Evolutionary conservation across 2,329 filamentous ascomycete species (phyloP), one percentile per base, ranked within the genome.

Genomic region (Colletotrichum limetticola): DNA sequence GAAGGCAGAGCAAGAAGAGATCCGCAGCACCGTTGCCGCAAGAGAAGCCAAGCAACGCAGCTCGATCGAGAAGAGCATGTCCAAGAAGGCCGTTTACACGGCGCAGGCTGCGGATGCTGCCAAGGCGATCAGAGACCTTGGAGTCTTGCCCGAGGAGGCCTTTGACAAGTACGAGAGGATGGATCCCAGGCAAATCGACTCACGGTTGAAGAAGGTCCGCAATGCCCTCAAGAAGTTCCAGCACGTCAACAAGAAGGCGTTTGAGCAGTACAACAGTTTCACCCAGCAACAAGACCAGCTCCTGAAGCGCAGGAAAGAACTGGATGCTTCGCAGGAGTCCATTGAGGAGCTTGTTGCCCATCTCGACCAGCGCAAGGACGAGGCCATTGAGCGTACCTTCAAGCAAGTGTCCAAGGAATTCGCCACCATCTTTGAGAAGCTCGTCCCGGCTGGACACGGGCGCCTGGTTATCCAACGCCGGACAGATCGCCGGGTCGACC

Each of bases 191-290:
- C 74, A 91, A 87, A 90, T 91, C 72, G 86, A 86, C n/a, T 85
- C 85, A 53, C 92, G 92, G 69, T 90, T 98, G 28, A 95, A 97
- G 84, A 97, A 95, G 79, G 95, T 96, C 79, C 97, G 97, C 75
- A 94, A 98, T 77, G 92, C 94, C 0, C 87, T 98, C 67, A 98
- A 98, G 85, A 98, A 98, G 81, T 98, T 97, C 85, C 95, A 95
- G 68, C 95, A 98, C 79, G 95, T 99, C 85, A 99, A 99, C 89
- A 99, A 98, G 86, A 98, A 99, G 85, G 97, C 97, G 0, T 98
- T 98, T 80, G 97, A 99, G 83, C 97, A 99, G 82, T 99, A 98
- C 86, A 97, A 96, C 85, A 97, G 92, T 84, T 99, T 98, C 82
- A 98, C 96, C 8, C 93, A 92, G 63, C 95, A 98, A 83, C 93